Evolutionary conservation across 164 flowering plant genomes (phyloP).

Genomic region (Cinnamomum chago): DNA sequence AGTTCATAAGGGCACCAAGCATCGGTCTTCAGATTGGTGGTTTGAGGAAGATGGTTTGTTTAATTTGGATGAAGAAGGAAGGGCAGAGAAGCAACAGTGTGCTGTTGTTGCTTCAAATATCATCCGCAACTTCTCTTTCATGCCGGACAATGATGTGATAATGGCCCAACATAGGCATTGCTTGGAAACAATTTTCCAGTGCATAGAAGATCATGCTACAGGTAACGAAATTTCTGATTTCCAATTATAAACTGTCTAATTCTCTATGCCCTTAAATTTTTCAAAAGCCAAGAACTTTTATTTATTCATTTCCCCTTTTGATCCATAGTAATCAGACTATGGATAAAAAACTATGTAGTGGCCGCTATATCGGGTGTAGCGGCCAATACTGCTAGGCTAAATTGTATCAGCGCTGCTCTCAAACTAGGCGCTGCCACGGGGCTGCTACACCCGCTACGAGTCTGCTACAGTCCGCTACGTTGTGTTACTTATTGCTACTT

Average conservation of each 20-base stretch:
- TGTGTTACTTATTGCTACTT: too few relatives aligned
- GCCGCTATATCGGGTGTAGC: too few relatives aligned
- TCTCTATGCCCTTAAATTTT: background rate
- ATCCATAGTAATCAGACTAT: background rate
- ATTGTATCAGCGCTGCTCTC: too few relatives aligned
- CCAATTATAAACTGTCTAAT: background rate
- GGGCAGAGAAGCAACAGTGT: slow-evolving; percentile 88
- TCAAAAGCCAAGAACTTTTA: background rate
- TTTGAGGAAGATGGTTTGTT: slow-evolving; percentile 86
- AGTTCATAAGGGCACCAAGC: slow-evolving; percentile 29
- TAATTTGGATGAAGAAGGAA: slow-evolving; percentile 90
- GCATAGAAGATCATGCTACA: slow-evolving; percentile 64
- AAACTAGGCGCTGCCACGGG: too few relatives aligned
- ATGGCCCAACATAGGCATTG: slow-evolving; percentile 89
- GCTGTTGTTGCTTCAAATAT: slow-evolving; percentile 97
- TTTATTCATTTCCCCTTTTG: background rate
- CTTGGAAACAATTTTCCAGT: slow-evolving; percentile 77
- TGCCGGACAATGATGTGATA: slow-evolving; percentile 81
- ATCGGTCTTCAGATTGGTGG: slow-evolving; percentile 70
- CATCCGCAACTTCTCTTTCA: slow-evolving; percentile 92
- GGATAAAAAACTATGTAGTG: too few relatives aligned
- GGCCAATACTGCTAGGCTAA: too few relatives aligned
- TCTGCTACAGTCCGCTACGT: too few relatives aligned
- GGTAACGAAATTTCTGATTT: slow-evolving; percentile 29
- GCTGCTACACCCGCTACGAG: too few relatives aligned